These are phyloP conservation scores for Mycena indigotica DNA, from an alignment of 768 basidiomycete genomes.

Conservation along the genomic window DNA sequence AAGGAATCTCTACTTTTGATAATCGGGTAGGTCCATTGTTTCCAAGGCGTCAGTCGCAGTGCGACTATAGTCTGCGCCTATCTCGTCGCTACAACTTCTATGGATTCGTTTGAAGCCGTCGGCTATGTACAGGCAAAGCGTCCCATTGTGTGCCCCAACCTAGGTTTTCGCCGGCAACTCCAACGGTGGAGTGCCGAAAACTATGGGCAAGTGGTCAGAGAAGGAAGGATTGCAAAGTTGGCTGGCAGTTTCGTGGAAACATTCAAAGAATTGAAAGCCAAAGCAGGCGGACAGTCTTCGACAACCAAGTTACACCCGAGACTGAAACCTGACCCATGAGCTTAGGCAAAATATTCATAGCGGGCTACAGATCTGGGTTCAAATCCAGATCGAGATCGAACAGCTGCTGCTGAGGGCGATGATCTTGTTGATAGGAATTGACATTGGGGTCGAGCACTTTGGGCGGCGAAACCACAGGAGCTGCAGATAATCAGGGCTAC, in stretches of 20 bases:
- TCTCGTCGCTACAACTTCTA: slow-evolving; percentile 54
- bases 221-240: slow-evolving; percentile 15
- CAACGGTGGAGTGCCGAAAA: slow-evolving; percentile 18
- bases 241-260: slow-evolving; percentile 31
- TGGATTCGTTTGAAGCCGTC: slow-evolving; percentile 57
- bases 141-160: slow-evolving; percentile 64
- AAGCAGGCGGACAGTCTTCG: slow-evolving; percentile 12
- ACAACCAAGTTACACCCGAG: slow-evolving; percentile 2
- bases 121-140: slow-evolving; percentile 57
- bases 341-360: not conserved
- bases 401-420: slow-evolving; percentile 58
- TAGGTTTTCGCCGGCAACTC: slow-evolving; percentile 62
- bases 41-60: slow-evolving; percentile 74
- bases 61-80: slow-evolving; percentile 79
- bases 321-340: no score
- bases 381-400: slow-evolving; percentile 85
- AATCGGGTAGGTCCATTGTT: slow-evolving; percentile 66
- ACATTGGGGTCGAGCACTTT: slow-evolving; percentile 51
- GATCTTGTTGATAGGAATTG: slow-evolving; percentile 74
- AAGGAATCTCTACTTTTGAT: slow-evolving; percentile 1
- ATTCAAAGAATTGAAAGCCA: slow-evolving; percentile 32
- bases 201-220: slow-evolving; percentile 9
- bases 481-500: slow-evolving; percentile 36
- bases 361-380: slow-evolving; percentile 58
- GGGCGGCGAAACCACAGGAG: slow-evolving; percentile 61